Evolutionary conservation across 164 flowering plant species (phyloP).

Genomic region (Hamamelis virginiana): DNA sequence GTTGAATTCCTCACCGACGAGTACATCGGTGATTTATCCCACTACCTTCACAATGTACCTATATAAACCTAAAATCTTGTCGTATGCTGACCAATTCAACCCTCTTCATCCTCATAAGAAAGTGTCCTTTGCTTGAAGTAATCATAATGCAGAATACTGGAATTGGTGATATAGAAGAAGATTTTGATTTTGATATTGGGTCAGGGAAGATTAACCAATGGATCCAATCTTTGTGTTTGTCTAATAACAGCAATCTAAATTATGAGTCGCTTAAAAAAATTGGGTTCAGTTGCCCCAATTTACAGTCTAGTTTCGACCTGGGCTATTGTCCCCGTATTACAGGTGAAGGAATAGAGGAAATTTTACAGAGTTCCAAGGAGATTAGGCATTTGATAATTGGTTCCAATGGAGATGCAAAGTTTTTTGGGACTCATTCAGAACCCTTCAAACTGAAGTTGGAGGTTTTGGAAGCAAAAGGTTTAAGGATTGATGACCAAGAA

Average conservation of each 20-base stretch:
- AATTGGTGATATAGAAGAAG: not conserved
- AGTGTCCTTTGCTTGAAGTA: not conserved
- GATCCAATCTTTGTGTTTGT: not conserved
- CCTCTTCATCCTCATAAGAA: not conserved
- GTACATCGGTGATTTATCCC: no score
- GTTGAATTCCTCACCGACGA: no score
- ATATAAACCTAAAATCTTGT: not conserved
- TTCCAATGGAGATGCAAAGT: not conserved
- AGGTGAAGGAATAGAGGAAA: not conserved
- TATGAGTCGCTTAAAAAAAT: not conserved
- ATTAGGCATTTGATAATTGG: not conserved
- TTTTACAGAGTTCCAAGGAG: not conserved
- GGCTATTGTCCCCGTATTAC: not conserved
- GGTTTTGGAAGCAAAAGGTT: not conserved
- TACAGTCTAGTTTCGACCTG: not conserved
- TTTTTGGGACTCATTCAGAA: conserved; percentile 2
- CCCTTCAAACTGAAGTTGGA: not conserved
- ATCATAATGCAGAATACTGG: not conserved
- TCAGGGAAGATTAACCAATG: not conserved
- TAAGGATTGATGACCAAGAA: not conserved
- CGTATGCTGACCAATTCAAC: not conserved
- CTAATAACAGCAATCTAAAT: not conserved
- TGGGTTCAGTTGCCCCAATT: conserved; percentile 1
- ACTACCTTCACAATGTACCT: no score
- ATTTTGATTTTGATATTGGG: not conserved